phyloP scores from a whole-genome alignment of 2,329 filamentous ascomycete species.

The Beauveria sp. region DNA sequence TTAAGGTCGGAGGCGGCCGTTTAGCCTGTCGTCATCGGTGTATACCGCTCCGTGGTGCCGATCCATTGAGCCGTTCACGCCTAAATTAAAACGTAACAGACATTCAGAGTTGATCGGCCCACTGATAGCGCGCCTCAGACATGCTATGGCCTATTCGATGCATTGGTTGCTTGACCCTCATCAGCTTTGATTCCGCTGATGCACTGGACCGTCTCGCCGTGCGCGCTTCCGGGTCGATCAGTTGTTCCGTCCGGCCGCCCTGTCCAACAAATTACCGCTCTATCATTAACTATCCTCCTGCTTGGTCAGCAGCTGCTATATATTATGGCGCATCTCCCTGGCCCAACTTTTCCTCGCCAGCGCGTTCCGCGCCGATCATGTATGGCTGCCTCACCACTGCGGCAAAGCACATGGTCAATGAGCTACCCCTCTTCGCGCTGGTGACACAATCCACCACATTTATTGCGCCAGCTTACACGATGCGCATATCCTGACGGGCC shows the following conservation, averaged over 20 bases:
- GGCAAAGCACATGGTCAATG: not conserved
- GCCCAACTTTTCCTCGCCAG: not conserved
- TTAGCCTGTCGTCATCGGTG: not conserved
- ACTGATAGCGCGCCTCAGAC: not conserved
- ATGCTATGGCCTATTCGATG: not conserved
- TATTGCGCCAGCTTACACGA: conserved; percentile 4
- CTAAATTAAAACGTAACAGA: not conserved
- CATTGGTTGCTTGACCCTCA: not conserved
- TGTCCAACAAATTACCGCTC: not conserved
- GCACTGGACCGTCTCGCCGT: not conserved
- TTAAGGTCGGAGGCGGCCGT: conserved; percentile 9
- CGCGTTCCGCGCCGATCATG: not conserved
- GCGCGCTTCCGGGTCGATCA: not conserved
- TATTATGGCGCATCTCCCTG: not conserved
- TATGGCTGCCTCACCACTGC: not conserved
- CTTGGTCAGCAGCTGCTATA: not conserved
- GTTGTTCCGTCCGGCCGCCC: conserved; percentile 2
- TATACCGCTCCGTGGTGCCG: conserved; percentile 3
- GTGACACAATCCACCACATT: not conserved
- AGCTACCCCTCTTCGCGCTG: not conserved
- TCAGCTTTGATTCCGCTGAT: not conserved
- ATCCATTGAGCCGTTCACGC: not conserved
- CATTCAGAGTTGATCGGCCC: not conserved
- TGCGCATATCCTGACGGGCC: not conserved
- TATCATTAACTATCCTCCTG: not conserved